A percentile compares a stretch with the other conserved stretches of the same genome.
These are phyloP conservation scores for Limtongozyma cylindracea DNA, from an alignment of 805 yeast species.

Conservation along the genomic window DNA sequence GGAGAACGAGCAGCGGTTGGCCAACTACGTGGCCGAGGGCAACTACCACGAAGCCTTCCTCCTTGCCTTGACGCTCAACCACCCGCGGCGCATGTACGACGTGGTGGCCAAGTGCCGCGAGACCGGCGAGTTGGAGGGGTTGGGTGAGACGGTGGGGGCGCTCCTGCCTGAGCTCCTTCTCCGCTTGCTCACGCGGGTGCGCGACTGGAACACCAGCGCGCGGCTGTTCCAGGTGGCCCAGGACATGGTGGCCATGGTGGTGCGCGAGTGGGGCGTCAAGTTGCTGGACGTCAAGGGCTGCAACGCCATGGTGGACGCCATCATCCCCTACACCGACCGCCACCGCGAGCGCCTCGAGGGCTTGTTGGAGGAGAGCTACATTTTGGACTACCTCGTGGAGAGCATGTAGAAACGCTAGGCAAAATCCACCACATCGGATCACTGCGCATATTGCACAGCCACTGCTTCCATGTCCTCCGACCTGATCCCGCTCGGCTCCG, in stretches of 20 bases:
- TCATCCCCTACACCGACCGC: conserved; percentile 74
- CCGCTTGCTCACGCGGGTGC: conserved; percentile 40
- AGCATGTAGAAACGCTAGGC: conserved; percentile 52
- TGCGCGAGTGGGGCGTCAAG: conserved; percentile 26
- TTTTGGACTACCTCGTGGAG: conserved; percentile 62
- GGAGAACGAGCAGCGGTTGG: conserved; percentile 75
- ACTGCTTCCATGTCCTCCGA: too few species aligned
- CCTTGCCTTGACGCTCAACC: conserved; percentile 67
- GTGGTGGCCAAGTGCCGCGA: conserved; percentile 40
- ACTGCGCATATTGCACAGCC: too few species aligned
- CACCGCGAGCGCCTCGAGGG: conserved; percentile 60
- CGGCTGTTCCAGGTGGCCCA: conserved; percentile 65
- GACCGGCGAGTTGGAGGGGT: conserved; percentile 21
- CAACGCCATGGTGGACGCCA: conserved; percentile 40
- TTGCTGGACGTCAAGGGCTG: conserved; percentile 28
- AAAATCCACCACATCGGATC: too few species aligned
- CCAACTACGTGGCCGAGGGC: conserved; percentile 40
- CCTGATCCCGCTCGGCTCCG: too few species aligned
- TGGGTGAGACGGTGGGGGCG: conserved; percentile 36
- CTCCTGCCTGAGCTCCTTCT: conserved; percentile 35
- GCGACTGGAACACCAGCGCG: conserved; percentile 91
- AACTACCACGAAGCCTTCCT: conserved; percentile 82
- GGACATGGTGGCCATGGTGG: conserved; percentile 38
- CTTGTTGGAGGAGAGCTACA: conserved; percentile 62
- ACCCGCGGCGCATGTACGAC: conserved; percentile 69